Evolutionary conservation across 208 protist genomes (phyloP), one percentile per base, ranked within the genome.

Genomic region (Blastocrithidia nonstop): DNA sequence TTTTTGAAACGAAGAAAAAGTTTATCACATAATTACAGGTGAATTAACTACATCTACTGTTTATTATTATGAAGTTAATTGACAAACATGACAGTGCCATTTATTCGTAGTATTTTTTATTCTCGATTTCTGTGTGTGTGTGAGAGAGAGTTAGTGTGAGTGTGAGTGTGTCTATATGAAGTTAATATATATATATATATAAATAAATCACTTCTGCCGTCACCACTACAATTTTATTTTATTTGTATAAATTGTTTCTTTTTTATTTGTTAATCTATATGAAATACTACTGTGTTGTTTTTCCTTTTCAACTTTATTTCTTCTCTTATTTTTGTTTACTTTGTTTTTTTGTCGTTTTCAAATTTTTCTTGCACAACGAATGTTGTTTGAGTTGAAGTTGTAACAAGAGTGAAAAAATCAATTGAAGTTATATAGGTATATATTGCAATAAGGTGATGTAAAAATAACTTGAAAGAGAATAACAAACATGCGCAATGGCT

Each of bases 301-400:
- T n/a, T n/a, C n/a, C n/a, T 51, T 45, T 29, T 49, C 22, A 11
- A 3, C 25, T 46, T 45, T 15, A 27, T 15, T 47, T 37, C 33
- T 46, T 36, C 28, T 39, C 17, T 47, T 47, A 47, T 31, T 57
- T 49, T 3, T 19, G 33, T 20, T 50, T 49, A 43, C 9, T 45
- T 56, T 54, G 9, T 61, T 37, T 46, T 19, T 54, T 5, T 50
- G 29, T 20, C 51, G 22, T 19, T 61, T 61, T 28, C 23, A 23
- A 20, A n/a, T 35, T 60, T 60, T 58, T 22, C 38, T 39, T 50
- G 17, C n/a, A 24, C 24, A 23, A 26, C 25, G 35, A 47, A 26
- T 60, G 17, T 50, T 4, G 21, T 33, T 9, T 54, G 6, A 16
- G 16, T 26, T n/a, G 22, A 11, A 48, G 24, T 32, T 35, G 26